A percentile compares a stretch with the other conserved stretches of the same genome.
Conservation (phyloP, 441 rosid genomes). For the Caryocar brasiliense region DNA sequence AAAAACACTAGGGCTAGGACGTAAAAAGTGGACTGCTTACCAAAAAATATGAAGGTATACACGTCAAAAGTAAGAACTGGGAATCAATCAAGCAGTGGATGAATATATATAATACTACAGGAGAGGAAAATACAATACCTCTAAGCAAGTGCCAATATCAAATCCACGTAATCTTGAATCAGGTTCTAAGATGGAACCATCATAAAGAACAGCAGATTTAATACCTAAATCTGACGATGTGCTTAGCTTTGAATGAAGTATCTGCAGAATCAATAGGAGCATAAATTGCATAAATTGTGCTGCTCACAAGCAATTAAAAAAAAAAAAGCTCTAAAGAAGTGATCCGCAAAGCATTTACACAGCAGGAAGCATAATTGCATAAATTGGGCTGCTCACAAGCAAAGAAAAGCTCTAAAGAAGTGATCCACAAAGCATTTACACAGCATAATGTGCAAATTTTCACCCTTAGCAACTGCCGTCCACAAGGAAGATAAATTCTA, state of each 20-base stretch:
- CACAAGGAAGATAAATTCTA: background rate
- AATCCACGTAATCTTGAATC: constrained; percentile 59
- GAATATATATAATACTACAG: background rate
- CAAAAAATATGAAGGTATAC: too few relatives aligned
- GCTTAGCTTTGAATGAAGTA: constrained; percentile 71
- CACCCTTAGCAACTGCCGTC: too few relatives aligned
- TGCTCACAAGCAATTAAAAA: background rate
- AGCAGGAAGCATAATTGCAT: too few relatives aligned
- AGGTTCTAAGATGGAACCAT: constrained; percentile 69
- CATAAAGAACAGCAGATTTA: constrained; percentile 66
- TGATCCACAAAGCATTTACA: too few relatives aligned
- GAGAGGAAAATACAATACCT: constrained; percentile 36
- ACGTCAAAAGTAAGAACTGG: too few relatives aligned
- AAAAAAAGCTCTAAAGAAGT: background rate
- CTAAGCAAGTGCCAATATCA: constrained; percentile 90
- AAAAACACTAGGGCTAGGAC: too few relatives aligned
- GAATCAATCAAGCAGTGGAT: background rate
- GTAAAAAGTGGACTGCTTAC: too few relatives aligned
- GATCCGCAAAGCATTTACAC: too few relatives aligned
- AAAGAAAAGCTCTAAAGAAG: background rate
- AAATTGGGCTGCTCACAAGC: background rate
- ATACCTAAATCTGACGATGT: constrained; percentile 29
- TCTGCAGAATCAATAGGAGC: constrained; percentile 33
- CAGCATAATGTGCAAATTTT: too few relatives aligned
- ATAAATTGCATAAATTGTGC: too few relatives aligned